Conservation (phyloP, 2,329 filamentous ascomycete genomes). For the Monilinia laxa region DNA sequence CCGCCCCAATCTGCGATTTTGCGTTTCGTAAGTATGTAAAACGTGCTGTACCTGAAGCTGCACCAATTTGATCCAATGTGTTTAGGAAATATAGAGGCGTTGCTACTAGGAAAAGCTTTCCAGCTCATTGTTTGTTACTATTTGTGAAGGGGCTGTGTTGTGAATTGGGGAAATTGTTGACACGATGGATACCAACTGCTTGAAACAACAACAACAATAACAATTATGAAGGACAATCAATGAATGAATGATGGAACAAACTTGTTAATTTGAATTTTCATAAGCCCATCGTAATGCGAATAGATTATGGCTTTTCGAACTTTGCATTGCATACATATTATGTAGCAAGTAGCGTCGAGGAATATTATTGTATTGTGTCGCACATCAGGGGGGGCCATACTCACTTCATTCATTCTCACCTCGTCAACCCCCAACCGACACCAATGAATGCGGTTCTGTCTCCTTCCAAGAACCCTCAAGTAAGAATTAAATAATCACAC, state of each 20-base stretch:
- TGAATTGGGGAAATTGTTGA: slow-evolving; percentile 11
- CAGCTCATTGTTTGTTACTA: slow-evolving; percentile 17
- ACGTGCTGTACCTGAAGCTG: slow-evolving; percentile 21
- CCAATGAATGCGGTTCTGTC: neutral
- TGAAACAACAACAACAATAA: neutral
- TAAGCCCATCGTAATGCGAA: neutral
- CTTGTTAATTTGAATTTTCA: neutral
- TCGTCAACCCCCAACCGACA: neutral
- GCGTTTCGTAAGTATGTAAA: slow-evolving; percentile 22
- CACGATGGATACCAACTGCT: slow-evolving; percentile 1
- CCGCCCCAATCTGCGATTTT: neutral
- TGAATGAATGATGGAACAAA: neutral
- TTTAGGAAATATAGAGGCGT: slow-evolving; percentile 11
- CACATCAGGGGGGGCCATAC: neutral
- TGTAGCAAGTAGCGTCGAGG: neutral
- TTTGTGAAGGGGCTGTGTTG: slow-evolving; percentile 22
- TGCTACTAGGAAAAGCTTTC: neutral
- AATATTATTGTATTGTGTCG: neutral
- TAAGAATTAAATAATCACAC: slow-evolving; percentile 9
- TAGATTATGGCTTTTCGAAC: neutral
- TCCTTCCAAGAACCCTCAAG: neutral
- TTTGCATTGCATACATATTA: neutral
- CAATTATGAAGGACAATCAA: neutral
- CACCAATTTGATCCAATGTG: slow-evolving; percentile 12
- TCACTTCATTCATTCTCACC: neutral